These are phyloP conservation scores for Penicillium sp. DNA, from an alignment of 2,329 filamentous ascomycete species.

Conservation along the genomic window DNA sequence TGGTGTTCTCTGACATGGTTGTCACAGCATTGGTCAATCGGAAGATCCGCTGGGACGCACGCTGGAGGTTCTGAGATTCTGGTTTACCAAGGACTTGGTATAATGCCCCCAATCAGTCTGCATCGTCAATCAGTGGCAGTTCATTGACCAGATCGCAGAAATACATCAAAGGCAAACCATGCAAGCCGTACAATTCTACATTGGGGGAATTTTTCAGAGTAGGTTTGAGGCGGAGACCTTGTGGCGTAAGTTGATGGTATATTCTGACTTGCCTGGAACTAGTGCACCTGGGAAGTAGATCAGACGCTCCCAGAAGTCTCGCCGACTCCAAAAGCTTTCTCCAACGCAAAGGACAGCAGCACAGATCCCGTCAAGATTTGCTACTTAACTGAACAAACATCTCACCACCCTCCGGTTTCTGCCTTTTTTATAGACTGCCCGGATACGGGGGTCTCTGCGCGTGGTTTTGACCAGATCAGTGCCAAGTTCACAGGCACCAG, in stretches of 20 bases:
- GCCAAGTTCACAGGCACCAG: slow-evolving; percentile 97
- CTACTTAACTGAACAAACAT: slow-evolving; percentile 95
- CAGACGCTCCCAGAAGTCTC: no score
- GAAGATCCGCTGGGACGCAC: slow-evolving; percentile 87
- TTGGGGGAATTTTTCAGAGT: slow-evolving; percentile 95
- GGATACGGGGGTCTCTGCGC: slow-evolving; percentile 78
- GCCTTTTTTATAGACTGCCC: slow-evolving; percentile 91
- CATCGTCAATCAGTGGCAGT: no score
- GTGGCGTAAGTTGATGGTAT: no score
- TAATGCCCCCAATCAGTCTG: no score
- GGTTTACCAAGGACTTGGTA: slow-evolving; percentile 93
- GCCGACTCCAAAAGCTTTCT: no score
- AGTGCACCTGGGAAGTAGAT: slow-evolving; percentile 87
- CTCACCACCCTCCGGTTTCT: slow-evolving; percentile 92
- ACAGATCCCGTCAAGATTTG: slow-evolving; percentile 62
- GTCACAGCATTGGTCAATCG: slow-evolving; percentile 65
- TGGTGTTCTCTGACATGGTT: slow-evolving; percentile 31
- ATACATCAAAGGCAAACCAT: slow-evolving; percentile 96
- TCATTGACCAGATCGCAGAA: slow-evolving; percentile 47
- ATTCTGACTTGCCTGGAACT: no score
- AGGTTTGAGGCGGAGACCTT: slow-evolving; percentile 26
- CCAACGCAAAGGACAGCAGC: no score
- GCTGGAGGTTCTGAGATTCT: slow-evolving; percentile 88
- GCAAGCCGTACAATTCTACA: slow-evolving; percentile 97
- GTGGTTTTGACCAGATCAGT: slow-evolving; percentile 89